Conservation (phyloP, 164 flowering plant species). For the Dillenia suffruticosa region DNA sequence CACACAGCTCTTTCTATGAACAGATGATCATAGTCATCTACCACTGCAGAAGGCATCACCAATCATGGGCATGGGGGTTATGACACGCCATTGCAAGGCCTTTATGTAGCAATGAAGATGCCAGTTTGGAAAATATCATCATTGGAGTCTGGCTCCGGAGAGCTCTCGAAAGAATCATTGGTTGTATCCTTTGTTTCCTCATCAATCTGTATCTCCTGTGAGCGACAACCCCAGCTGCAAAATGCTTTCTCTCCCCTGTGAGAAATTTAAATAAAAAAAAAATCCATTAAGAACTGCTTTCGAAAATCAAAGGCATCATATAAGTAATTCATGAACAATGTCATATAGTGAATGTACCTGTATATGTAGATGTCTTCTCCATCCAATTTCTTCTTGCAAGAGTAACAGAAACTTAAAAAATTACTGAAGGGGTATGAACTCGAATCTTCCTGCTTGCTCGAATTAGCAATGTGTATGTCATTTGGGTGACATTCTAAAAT, state of each 20-base stretch:
- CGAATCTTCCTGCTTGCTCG: constrained; percentile 19
- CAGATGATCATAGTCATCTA: constrained; percentile 39
- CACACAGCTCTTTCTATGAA: constrained; percentile 45
- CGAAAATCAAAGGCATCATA: not conserved
- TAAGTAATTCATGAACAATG: no score
- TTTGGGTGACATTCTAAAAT: constrained; percentile 56
- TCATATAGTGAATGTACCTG: constrained; percentile 34
- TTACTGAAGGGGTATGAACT: constrained; percentile 24
- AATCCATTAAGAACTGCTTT: not conserved
- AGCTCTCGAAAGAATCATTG: constrained; percentile 11
- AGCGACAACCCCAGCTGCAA: constrained; percentile 73
- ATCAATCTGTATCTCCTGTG: constrained; percentile 60
- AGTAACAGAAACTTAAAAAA: constrained; percentile 60
- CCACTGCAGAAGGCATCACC: constrained; percentile 18
- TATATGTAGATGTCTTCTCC: constrained; percentile 60
- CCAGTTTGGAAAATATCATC: constrained; percentile 20
- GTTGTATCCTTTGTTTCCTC: constrained; percentile 44
- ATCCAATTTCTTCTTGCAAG: constrained; percentile 57
- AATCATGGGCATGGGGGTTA: constrained; percentile 15
- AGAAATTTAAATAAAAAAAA: constrained; percentile 1
- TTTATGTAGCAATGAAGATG: constrained; percentile 19
- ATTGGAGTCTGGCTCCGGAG: constrained; percentile 11
- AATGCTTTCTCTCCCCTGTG: constrained; percentile 88
- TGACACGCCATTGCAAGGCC: not conserved
- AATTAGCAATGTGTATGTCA: constrained; percentile 18